A percentile compares a stretch with the other conserved stretches of the same genome.
Evolutionary conservation across 495 filamentous ascomycete species (phyloP).

Genomic region (Aspergillus taichungensis): DNA sequence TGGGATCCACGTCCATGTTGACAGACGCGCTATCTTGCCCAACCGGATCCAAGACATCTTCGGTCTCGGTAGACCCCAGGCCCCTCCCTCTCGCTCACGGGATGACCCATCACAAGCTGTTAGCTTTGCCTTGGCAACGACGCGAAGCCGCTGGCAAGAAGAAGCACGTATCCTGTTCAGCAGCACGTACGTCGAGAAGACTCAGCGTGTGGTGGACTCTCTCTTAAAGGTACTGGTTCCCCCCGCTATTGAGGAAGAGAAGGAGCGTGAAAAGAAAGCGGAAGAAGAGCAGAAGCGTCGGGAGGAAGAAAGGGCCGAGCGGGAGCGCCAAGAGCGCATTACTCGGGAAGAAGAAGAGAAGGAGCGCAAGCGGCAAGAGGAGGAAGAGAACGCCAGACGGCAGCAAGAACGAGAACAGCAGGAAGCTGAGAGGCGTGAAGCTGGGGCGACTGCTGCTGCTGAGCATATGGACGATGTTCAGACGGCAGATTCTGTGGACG

Average conservation of each 20-base stretch:
- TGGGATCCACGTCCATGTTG: conserved; percentile 50
- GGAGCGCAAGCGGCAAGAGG: conserved; percentile 53
- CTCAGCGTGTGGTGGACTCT: conserved; percentile 59
- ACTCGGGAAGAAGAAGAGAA: conserved; percentile 52
- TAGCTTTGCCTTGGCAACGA: conserved; percentile 60
- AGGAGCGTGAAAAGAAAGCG: conserved; percentile 43
- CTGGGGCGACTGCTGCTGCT: conserved; percentile 27
- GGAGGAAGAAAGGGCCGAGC: conserved; percentile 38
- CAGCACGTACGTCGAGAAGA: conserved; percentile 55
- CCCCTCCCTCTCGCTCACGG: conserved; percentile 33
- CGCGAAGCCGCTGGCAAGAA: conserved; percentile 74
- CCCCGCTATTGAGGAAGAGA: conserved; percentile 71
- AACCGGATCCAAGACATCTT: conserved; percentile 51
- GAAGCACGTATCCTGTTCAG: conserved; percentile 85
- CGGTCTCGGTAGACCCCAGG: conserved; percentile 39
- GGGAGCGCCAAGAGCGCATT: conserved; percentile 42
- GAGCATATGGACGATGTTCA: conserved; percentile 86
- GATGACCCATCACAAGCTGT: conserved; percentile 59
- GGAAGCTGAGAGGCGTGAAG: conserved; percentile 37
- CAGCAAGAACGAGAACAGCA: conserved; percentile 38
- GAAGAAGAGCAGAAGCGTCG: conserved; percentile 41
- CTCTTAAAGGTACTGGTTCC: conserved; percentile 70
- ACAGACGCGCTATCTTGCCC: conserved; percentile 40
- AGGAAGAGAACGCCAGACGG: conserved; percentile 48
- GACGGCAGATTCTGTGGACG: conserved; percentile 34